phyloP scores from a whole-genome alignment of 768 basidiomycete genomes.

The Coprinellus aureogranulatus region DNA sequence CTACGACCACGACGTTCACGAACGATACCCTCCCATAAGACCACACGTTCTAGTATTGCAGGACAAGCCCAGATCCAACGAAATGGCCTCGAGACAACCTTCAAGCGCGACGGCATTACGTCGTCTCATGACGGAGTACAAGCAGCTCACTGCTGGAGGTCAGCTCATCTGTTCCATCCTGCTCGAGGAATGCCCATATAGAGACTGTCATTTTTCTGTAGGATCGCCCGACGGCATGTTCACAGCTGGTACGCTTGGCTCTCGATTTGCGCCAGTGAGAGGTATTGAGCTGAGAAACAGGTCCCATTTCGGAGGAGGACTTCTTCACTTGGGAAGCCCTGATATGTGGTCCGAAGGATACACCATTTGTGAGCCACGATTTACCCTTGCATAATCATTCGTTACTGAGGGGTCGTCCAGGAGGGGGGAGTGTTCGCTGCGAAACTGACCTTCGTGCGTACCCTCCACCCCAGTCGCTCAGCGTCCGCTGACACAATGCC shows the following conservation, averaged over 20 bases:
- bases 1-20: background rate
- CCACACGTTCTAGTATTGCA: too few relatives aligned
- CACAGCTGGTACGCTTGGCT: constrained; percentile 67
- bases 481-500: background rate
- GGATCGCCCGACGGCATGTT: constrained; percentile 95
- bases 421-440: constrained; percentile 96
- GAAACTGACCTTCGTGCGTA: constrained; percentile 86
- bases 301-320: constrained; percentile 87
- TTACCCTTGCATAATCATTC: background rate
- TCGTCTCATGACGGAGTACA: constrained; percentile 91
- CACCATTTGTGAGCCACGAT: constrained; percentile 72
- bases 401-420: constrained; percentile 34
- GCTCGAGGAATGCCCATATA: too few relatives aligned
- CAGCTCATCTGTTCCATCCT: constrained; percentile 12
- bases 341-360: constrained; percentile 90
- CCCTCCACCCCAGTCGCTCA: constrained; percentile 6
- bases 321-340: constrained; percentile 97
- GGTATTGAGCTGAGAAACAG: constrained; percentile 33
- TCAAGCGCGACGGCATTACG: constrained; percentile 71
- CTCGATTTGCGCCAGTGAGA: background rate
- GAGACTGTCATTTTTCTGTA: constrained; percentile 28
- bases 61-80: too few relatives aligned
- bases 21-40: too few relatives aligned
- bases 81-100: constrained; percentile 48
- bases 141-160: constrained; percentile 80